phyloP scores from a whole-genome alignment of 2,329 filamentous ascomycete species.

The Fusarium denticulatum region DNA sequence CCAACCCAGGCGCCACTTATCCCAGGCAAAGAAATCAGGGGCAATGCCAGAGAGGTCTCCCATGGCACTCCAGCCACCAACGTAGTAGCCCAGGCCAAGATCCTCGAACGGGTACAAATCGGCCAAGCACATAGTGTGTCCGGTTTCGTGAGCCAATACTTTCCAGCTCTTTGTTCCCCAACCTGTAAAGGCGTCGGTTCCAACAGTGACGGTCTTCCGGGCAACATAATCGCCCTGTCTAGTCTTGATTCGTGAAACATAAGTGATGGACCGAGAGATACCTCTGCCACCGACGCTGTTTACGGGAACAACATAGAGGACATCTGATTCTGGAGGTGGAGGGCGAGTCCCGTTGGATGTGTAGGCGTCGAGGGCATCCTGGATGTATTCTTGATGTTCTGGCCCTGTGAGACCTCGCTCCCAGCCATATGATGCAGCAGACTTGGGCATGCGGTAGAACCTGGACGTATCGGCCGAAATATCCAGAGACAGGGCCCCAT shows the following conservation, averaged over 20 bases:
- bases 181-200: conserved; percentile 43
- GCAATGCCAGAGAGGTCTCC: conserved; percentile 47
- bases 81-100: conserved; percentile 42
- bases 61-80: conserved; percentile 53
- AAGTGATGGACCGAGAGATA: conserved; percentile 14
- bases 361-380: conserved; percentile 34
- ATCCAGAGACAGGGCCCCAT: conserved; percentile 32
- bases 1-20: conserved; percentile 54
- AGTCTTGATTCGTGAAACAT: neutral
- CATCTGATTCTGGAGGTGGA: conserved; percentile 17
- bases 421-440: conserved; percentile 43
- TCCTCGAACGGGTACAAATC: conserved; percentile 48
- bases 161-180: conserved; percentile 45
- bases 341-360: neutral
- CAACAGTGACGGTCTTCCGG: conserved; percentile 46
- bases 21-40: conserved; percentile 52
- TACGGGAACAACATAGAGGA: conserved; percentile 34
- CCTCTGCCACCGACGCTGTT: neutral
- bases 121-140: conserved; percentile 51
- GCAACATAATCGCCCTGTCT: neutral
- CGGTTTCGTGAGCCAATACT: conserved; percentile 51
- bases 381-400: conserved; percentile 25
- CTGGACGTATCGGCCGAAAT: conserved; percentile 35
- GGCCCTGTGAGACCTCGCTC: conserved; percentile 9
- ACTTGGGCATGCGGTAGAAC: conserved; percentile 42